phyloP scores from a whole-genome alignment of 208 protist genomes.

The Wallacemonas rigidus region DNA sequence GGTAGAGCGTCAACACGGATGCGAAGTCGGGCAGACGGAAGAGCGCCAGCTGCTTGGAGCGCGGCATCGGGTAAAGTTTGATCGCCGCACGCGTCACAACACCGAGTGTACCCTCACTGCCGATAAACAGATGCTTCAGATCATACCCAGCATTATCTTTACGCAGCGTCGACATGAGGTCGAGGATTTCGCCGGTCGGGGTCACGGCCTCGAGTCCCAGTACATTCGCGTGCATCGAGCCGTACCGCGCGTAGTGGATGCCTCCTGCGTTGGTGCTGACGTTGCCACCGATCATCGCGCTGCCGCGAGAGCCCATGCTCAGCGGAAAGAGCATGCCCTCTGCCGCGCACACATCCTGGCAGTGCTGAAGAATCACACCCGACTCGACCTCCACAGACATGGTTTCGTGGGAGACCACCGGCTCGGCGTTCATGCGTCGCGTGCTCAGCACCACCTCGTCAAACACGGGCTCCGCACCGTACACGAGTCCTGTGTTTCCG shows the following conservation, averaged over 20 bases:
- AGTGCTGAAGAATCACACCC: conserved; percentile 91
- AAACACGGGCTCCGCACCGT: conserved; percentile 82
- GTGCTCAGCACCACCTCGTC: conserved; percentile 95
- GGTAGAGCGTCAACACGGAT: conserved; percentile 69
- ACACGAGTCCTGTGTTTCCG: conserved; percentile 98
- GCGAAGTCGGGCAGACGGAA: conserved; percentile 75
- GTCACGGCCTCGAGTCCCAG: conserved; percentile 94
- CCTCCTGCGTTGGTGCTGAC: conserved; percentile 97
- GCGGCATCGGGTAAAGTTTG: conserved; percentile 52
- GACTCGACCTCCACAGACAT: conserved; percentile 81
- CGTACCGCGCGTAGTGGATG: conserved; percentile 95
- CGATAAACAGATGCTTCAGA: conserved; percentile 97
- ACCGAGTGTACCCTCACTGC: conserved; percentile 96
- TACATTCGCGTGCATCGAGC: conserved; percentile 94
- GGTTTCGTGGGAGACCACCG: conserved; percentile 57
- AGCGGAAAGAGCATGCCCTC: conserved; percentile 93
- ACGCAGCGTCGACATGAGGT: conserved; percentile 79
- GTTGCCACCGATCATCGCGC: conserved; percentile 97
- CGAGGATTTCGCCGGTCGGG: conserved; percentile 71
- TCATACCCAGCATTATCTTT: conserved; percentile 98
- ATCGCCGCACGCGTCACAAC: conserved; percentile 90
- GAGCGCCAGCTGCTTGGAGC: conserved; percentile 85
- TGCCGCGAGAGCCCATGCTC: conserved; percentile 96
- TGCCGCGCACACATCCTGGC: conserved; percentile 79
- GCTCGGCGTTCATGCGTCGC: conserved; percentile 89